Percentiles rank a stretch among this genome's conserved stretches.
Conservation (phyloP, 345 rosid species). For the Syzygium oleosum region DNA sequence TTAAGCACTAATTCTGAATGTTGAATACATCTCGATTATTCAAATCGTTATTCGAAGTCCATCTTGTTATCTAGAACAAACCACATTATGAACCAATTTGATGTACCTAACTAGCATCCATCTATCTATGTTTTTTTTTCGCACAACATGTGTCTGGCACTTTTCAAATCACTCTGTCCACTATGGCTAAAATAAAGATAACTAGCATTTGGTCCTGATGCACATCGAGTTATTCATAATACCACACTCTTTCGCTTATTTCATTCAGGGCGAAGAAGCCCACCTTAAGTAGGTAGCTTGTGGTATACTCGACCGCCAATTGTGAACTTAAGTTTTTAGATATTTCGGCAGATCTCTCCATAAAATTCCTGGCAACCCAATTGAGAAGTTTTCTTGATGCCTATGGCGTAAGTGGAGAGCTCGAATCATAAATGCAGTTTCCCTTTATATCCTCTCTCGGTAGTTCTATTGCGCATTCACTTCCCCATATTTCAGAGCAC, state of each 20-base stretch:
- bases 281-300: neutral
- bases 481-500: accelerated
- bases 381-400: neutral
- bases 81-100: neutral
- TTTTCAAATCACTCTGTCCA: neutral
- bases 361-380: neutral
- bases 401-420: neutral
- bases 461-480: accelerated
- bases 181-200: neutral
- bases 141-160: accelerated
- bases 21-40: too few species aligned
- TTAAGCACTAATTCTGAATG: neutral
- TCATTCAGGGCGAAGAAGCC: neutral
- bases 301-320: neutral
- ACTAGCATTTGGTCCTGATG: neutral
- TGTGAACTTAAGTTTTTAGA: neutral
- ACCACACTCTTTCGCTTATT: neutral
- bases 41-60: accelerated
- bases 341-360: accelerated
- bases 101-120: neutral
- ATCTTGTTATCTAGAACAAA: neutral
- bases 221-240: neutral
- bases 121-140: neutral
- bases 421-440: neutral
- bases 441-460: accelerated